These are phyloP conservation scores for Geranium brycei DNA, from an alignment of 345 rosid species.

Conservation along the genomic window DNA sequence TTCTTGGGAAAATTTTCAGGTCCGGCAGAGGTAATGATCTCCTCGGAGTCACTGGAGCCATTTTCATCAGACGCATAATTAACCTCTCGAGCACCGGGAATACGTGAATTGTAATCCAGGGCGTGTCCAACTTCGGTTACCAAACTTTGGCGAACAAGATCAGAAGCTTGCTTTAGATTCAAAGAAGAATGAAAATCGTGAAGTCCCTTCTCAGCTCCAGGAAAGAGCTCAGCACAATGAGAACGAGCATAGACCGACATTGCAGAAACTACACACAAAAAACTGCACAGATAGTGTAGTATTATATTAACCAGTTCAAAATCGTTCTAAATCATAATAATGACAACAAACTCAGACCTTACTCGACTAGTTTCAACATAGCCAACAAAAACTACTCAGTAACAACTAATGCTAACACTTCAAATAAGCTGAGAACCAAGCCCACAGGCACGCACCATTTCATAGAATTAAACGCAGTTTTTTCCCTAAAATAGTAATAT, in stretches of 20 bases:
- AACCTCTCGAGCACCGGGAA: slow-evolving; percentile 20
- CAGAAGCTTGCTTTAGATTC: not conserved
- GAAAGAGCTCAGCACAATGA: not conserved
- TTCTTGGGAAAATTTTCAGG: slow-evolving; percentile 14
- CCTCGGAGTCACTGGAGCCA: slow-evolving; percentile 21
- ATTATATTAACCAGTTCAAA: no score
- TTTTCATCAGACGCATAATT: slow-evolving; percentile 21
- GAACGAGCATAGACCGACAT: not conserved
- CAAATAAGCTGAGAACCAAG: no score
- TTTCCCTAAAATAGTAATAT: no score
- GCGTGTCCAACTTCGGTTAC: slow-evolving; percentile 26
- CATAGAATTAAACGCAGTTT: no score
- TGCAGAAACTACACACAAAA: not conserved
- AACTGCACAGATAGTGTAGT: not conserved
- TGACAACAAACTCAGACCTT: no score
- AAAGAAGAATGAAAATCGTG: slow-evolving; percentile 9
- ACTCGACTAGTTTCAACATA: no score
- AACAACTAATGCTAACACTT: no score
- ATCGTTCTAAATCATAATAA: no score
- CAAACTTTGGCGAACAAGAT: slow-evolving; percentile 7
- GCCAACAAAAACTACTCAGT: no score
- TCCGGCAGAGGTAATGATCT: slow-evolving; percentile 14
- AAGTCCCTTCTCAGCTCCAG: slow-evolving; percentile 1
- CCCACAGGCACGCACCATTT: no score
- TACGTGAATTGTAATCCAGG: slow-evolving; percentile 7